Percentiles rank a stretch among this genome's conserved stretches.
Conservation (phyloP, 2,329 filamentous ascomycete species). For the Ophiostoma himal-ulmi region DNA sequence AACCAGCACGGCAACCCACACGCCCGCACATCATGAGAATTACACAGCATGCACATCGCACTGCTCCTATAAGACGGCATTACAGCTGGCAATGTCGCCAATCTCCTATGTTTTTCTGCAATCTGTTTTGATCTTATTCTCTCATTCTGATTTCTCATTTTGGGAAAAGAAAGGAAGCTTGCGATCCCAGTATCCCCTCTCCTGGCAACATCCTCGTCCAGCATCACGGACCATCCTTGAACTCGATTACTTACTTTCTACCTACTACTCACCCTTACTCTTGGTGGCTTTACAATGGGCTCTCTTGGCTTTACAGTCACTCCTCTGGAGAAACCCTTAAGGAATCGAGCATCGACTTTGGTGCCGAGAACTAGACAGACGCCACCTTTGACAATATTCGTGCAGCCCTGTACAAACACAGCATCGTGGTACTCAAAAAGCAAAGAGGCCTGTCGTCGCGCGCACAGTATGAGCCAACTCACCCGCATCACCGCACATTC, state of each 20-base stretch:
- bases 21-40: background rate
- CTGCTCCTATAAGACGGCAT: background rate
- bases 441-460: constrained; percentile 58
- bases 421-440: constrained; percentile 65
- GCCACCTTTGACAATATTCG: constrained; percentile 58
- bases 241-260: background rate
- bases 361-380: constrained; percentile 58
- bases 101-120: background rate
- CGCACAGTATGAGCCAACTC: constrained; percentile 65
- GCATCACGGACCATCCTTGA: background rate
- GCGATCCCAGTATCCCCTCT: background rate
- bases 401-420: constrained; percentile 59
- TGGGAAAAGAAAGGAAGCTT: background rate
- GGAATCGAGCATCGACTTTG: constrained; percentile 46
- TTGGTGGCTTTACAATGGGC: constrained; percentile 18
- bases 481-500: constrained; percentile 73
- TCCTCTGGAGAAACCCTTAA: constrained; percentile 21
- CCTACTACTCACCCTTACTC: background rate
- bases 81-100: background rate
- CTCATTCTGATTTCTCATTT: background rate
- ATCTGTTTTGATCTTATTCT: background rate
- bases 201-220: background rate
- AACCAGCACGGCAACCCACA: background rate
- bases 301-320: constrained; percentile 20
- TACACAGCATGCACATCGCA: background rate